A percentile compares a stretch with the other conserved stretches of the same genome.
Conservation (phyloP, 768 basidiomycete genomes). For the Glaciozyma martinii region DNA sequence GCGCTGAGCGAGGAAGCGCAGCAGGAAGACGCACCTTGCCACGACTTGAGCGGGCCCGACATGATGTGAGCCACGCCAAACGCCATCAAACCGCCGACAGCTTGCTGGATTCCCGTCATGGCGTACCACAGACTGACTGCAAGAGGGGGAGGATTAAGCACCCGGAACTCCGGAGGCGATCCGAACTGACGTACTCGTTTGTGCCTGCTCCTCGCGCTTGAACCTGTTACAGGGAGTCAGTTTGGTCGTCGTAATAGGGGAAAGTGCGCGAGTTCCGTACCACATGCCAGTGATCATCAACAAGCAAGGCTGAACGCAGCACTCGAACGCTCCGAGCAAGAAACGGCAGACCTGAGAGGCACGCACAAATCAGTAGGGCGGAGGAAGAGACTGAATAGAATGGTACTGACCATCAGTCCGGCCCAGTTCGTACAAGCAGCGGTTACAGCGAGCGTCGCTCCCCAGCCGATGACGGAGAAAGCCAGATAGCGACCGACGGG, state of each 20-base stretch:
- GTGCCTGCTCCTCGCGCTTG: constrained; percentile 48
- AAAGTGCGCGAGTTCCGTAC: too few relatives aligned
- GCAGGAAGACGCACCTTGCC: constrained; percentile 41
- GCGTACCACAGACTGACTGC: constrained; percentile 33
- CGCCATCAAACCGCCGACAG: constrained; percentile 48
- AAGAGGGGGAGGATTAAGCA: background rate
- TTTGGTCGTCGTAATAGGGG: too few relatives aligned
- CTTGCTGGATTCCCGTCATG: constrained; percentile 49
- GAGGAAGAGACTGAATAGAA: background rate
- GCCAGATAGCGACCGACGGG: constrained; percentile 50
- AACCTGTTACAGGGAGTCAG: too few relatives aligned
- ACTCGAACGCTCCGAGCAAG: constrained; percentile 45
- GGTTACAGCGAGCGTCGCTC: constrained; percentile 47
- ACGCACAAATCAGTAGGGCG: background rate
- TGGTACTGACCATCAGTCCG: constrained; percentile 36
- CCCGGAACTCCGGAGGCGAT: too few relatives aligned
- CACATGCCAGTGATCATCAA: constrained; percentile 50
- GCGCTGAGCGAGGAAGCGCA: background rate
- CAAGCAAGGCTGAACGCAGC: constrained; percentile 48
- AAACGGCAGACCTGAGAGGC: background rate
- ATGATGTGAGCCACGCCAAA: constrained; percentile 49
- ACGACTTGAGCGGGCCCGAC: constrained; percentile 45
- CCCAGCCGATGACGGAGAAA: constrained; percentile 46
- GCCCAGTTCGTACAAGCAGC: constrained; percentile 43
- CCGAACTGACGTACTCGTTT: constrained; percentile 2